Base-by-base conservation (phyloP, 257 asterid species). In the Galeopsis tetrahit region DNA sequence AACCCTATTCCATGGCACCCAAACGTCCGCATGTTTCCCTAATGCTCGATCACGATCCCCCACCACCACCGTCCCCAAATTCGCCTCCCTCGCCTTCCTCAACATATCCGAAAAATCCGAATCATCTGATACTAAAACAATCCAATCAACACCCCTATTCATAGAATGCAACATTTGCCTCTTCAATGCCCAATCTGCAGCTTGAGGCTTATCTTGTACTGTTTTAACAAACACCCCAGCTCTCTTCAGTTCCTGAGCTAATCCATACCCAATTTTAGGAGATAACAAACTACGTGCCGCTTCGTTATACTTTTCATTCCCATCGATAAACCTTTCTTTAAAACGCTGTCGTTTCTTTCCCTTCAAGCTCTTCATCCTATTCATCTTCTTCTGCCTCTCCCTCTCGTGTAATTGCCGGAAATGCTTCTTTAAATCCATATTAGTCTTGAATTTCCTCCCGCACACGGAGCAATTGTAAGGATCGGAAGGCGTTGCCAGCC, bases 151-250 rank as follows among this genome's bases (percentile, higher is more conserved):
- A 44, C 97, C 96, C 65, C 98, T 79, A 52, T 80, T 89, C 95
- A 93, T 82, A 0, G 98, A 93, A 69, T 93, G 98, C 85, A 82
- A 61, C 95, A 93, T 91, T 77, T 91, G 98, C 82, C 85, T 89
- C 83, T 91, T 93, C 83, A 93, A 70, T 0, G 98, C 98, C 96
- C 90, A 93, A 84, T 93, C 96, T 8, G 98, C 98, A 0, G 98
- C 95, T 72, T 93, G 98, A 1, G 97, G 97, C 85, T 90, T 93
- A 77, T 93, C 98, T 76, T 85, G 85, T 67, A 93, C 98, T 0
- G 96, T 91, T 83, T 88, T 93, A 31, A 93, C 97, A 46, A 64
- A 89, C 67, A 93, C 94, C 77, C 96, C 98, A 6, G 98, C 97
- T 2, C 98, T 85, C 77, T 82, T 83, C 53, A 93, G 85, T 83